Evolutionary conservation across 129 eudicot species (phyloP), one percentile per base, ranked within the genome.

Genomic region (Rutidosis leptorrhynchoides): DNA sequence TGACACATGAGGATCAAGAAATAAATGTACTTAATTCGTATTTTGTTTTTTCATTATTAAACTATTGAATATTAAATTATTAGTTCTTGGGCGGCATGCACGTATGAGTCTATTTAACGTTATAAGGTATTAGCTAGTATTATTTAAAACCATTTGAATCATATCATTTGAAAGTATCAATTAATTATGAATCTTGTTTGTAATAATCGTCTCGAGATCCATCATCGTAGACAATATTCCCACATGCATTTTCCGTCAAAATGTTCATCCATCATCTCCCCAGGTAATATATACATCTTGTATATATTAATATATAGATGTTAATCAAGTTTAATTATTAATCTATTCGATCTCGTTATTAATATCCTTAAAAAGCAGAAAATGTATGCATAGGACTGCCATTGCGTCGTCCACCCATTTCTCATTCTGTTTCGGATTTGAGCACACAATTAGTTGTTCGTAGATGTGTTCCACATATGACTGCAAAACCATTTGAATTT

Each of bases 381-480:
- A 63, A 53, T 66, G 28, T 6, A 9, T 63, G 64, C 54, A 19
- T 63, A 25, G 12, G 63, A 7, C 63, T 53, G 2, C 77, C 77
- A 22, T 16, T 23, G 40, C 46, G 57, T 63, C 42, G 7, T 29
- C 70, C 7, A 25, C 54, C 70, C 2, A 52, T 72, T 42, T 72
- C 63, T 19, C 48, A 12, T 7, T 15, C 12, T 9, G 77, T 69
- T 72, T 49, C 63, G 75, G 90, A 71, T 19, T 53, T 58, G 52
- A 46, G 72, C 45, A 78, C 84, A 8, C 74, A 71, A 72, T 63
- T 29, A 2, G 20, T 68, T 21, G 30, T 61, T n/a, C 19, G 29
- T 16, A 72, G 81, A 77, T 59, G 76, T 72, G 69, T 61, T 19
- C 58, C 90, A 12, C 73, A 76, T 24, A 68, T 60, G 69, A 59